phyloP scores from a whole-genome alignment of 257 asterid genomes.

The Cinchona pubescens region DNA sequence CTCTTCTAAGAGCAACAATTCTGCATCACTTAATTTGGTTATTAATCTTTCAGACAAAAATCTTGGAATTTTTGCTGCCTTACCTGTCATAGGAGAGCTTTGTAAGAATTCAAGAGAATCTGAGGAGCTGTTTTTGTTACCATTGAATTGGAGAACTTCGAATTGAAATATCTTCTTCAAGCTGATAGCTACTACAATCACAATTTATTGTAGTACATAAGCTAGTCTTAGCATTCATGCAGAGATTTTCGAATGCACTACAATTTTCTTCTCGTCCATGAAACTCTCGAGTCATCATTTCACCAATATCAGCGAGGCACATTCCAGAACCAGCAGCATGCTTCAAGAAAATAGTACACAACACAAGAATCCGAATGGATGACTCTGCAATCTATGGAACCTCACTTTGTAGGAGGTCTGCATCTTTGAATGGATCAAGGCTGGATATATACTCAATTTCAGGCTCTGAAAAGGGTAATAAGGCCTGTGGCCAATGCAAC shows the following conservation, averaged over 20 bases:
- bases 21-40: slow-evolving; percentile 27
- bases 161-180: slow-evolving; percentile 34
- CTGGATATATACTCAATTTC: slow-evolving; percentile 64
- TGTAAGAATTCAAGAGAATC: slow-evolving; percentile 17
- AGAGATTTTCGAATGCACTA: slow-evolving; percentile 68
- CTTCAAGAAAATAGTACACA: slow-evolving; percentile 77
- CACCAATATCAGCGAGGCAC: slow-evolving; percentile 86
- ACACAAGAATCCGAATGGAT: slow-evolving; percentile 70
- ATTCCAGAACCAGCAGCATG: slow-evolving; percentile 58
- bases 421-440: slow-evolving; percentile 80
- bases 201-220: slow-evolving; percentile 25
- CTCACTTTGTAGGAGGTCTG: slow-evolving; percentile 55
- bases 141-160: slow-evolving; percentile 46
- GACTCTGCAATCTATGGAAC: slow-evolving; percentile 74
- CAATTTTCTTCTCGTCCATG: slow-evolving; percentile 60
- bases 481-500: slow-evolving; percentile 96
- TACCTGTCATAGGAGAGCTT: slow-evolving; percentile 31
- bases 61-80: slow-evolving; percentile 50
- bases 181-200: slow-evolving; percentile 21
- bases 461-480: slow-evolving; percentile 73
- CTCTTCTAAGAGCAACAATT: slow-evolving; percentile 17
- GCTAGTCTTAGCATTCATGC: slow-evolving; percentile 55
- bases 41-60: slow-evolving; percentile 39
- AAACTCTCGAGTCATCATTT: slow-evolving; percentile 79
- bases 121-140: slow-evolving; percentile 19